Percentiles rank a stretch among this genome's conserved stretches.
Evolutionary conservation across 2,329 filamentous ascomycete genomes (phyloP).

Genomic region (Metarhizium anisopliae): DNA sequence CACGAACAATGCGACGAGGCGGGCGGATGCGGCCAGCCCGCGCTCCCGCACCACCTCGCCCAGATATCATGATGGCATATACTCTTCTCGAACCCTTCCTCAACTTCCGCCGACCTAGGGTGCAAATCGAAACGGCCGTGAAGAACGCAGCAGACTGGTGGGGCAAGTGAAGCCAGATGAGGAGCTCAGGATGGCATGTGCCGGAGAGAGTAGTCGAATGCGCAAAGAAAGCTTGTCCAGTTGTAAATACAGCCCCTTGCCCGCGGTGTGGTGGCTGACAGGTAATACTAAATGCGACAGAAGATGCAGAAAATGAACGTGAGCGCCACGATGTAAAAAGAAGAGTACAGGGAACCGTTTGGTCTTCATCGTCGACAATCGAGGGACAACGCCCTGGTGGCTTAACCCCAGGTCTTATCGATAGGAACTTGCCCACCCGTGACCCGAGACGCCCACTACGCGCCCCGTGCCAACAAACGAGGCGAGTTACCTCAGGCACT

Average conservation of each 20-base stretch:
- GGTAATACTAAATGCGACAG: no score
- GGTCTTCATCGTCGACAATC: background rate
- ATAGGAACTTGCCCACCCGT: background rate
- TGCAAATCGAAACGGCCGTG: background rate
- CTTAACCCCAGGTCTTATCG: constrained; percentile 1
- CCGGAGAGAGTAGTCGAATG: background rate
- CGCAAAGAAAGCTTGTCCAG: no score
- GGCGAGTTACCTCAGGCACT: no score
- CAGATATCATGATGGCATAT: constrained; percentile 34
- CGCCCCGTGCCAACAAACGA: background rate
- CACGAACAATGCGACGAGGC: constrained; percentile 32
- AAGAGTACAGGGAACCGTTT: background rate
- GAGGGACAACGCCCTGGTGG: background rate
- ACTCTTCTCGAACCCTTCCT: background rate
- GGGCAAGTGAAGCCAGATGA: background rate
- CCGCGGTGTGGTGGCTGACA: no score
- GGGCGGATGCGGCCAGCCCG: constrained; percentile 32
- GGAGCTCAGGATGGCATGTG: background rate
- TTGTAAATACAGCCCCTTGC: no score
- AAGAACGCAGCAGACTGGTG: background rate
- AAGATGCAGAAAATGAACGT: background rate
- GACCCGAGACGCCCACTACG: background rate
- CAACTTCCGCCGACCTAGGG: background rate
- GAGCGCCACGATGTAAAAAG: background rate
- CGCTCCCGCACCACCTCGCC: constrained; percentile 34